Conservation (phyloP, 768 basidiomycete species). For the Boletus barrowsii region DNA sequence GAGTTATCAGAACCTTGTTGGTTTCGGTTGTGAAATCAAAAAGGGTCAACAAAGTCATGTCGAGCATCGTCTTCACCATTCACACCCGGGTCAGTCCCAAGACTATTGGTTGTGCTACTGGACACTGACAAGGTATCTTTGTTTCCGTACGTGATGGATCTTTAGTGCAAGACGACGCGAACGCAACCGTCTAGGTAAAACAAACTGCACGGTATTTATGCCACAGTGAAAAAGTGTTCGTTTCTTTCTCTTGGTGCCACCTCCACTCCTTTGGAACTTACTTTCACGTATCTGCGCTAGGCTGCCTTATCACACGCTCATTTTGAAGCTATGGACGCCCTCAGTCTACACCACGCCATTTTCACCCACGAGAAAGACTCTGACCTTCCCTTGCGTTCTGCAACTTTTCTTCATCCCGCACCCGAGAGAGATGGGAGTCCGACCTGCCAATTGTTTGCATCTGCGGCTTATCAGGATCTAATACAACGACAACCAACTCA, state of each 20-base stretch:
- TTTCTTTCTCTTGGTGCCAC: constrained; percentile 11
- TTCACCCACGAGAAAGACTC: constrained; percentile 36
- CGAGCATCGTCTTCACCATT: background rate
- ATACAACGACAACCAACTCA: constrained; percentile 42
- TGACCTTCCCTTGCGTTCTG: constrained; percentile 17
- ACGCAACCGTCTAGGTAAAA: background rate
- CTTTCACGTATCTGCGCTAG: constrained; percentile 9
- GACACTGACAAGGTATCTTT: background rate
- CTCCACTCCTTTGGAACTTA: constrained; percentile 9
- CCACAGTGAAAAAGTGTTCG: constrained; percentile 9
- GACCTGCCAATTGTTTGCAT: constrained; percentile 13
- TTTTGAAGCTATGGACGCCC: constrained; percentile 48
- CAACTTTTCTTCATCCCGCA: constrained; percentile 18
- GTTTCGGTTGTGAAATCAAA: constrained; percentile 11
- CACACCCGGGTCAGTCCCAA: constrained; percentile 12
- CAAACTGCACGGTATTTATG: constrained; percentile 14
- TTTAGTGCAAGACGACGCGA: constrained; percentile 9
- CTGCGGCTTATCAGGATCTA: constrained; percentile 36
- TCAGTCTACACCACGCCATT: constrained; percentile 55
- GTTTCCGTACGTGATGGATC: constrained; percentile 5
- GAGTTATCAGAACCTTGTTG: constrained; percentile 13
- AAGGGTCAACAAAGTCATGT: constrained; percentile 14
- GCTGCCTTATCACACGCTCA: constrained; percentile 15
- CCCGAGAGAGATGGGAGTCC: constrained; percentile 16
- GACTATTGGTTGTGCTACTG: background rate